Base-by-base conservation (phyloP, 75 land plant genomes). In the Cryptomeria japonica region DNA sequence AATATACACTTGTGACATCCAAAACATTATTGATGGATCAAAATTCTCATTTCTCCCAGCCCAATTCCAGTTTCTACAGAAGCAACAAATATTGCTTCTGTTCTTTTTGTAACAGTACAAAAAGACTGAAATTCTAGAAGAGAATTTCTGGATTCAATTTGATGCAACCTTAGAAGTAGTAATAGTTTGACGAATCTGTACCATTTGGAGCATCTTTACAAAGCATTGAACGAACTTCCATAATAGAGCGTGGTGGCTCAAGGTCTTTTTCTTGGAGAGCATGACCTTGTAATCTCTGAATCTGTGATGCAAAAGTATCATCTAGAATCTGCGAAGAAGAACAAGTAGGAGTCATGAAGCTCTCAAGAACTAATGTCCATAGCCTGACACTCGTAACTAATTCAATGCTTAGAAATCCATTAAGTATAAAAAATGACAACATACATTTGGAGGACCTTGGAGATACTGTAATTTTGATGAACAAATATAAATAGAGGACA, bases 181-280 rank as follows among this genome's bases (percentile, higher is more conserved):
- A 93, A 84, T 92, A 94, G 79, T 87, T 91, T 38, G 92, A 89
- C 0, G 95, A 94, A 72, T 94, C 95, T 75, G 90, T 88, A 73
- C 93, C 88, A 68, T 89, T 92, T 32, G 90, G 95, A 36, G 85
- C 93, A 88, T 95, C 95, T 86, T 90, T 90, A 18, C 91, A 93
- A 14, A 96, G 96, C 93, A 96, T 93, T 18, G 96, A 93, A 11
- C 89, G 96, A 25, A 93, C 95, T 88, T 96, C 97, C 85, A 90
- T 87, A 39, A 95, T 85, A 32, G 93, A 92, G 34, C 92, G 83
- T 18, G 97, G 97, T 47, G 96, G 94, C 88, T 95, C 95, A 70
- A 96, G 55, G 80, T 95, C 96, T 78, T 93, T 95, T 80, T 93
- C 93, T 86, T 93, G 93, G 73, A 96, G 46, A 3, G 90, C 80